These are phyloP conservation scores for Murraya paniculata DNA, from an alignment of 345 rosid species.

Conservation along the genomic window DNA sequence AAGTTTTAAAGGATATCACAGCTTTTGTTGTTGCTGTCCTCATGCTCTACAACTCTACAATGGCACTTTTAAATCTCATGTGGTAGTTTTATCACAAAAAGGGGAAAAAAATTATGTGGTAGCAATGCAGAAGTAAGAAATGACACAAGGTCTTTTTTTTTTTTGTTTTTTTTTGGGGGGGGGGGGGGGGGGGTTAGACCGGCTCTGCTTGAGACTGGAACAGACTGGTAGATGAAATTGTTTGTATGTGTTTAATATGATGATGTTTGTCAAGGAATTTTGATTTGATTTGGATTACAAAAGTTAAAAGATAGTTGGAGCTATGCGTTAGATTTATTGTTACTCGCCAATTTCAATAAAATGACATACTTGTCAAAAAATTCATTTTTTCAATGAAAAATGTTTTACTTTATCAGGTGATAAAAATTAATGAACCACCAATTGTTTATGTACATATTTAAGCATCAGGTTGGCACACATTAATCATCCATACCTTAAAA, in stretches of 20 bases:
- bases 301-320: background rate
- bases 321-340: background rate
- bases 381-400: background rate
- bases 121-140: background rate
- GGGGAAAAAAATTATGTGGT: background rate
- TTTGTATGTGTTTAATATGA: background rate
- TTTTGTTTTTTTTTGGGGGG: background rate
- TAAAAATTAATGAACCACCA: background rate
- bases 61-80: background rate
- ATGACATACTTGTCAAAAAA: background rate
- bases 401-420: background rate
- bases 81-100: too few species aligned
- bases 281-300: background rate
- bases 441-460: background rate
- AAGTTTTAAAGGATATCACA: background rate
- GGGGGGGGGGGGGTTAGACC: background rate
- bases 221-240: background rate
- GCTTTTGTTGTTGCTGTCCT: background rate
- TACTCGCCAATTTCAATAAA: background rate
- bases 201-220: background rate
- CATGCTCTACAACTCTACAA: background rate
- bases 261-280: background rate
- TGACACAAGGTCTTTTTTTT: background rate
- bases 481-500: background rate
- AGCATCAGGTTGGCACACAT: background rate